A percentile compares a stretch with the other conserved stretches of the same genome.
Evolutionary conservation across 2,329 filamentous ascomycete species (phyloP).

Genomic region (Xylariaceae sp.): DNA sequence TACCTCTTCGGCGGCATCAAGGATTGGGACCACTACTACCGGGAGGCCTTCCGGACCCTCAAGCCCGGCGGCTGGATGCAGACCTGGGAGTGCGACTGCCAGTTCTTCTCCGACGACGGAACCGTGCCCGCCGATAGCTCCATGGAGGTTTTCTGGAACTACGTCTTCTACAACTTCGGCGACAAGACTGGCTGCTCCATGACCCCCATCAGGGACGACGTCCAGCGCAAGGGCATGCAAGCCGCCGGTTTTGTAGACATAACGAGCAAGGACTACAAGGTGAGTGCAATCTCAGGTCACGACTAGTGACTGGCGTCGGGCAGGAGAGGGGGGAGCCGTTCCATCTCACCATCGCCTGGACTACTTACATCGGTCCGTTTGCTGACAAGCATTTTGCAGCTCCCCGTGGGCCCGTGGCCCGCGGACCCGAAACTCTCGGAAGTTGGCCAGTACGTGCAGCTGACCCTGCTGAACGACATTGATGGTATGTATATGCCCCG

Average conservation of each 20-base stretch:
- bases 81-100: slow-evolving; percentile 13
- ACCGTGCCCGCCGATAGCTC: slow-evolving; percentile 11
- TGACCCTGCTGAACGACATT: slow-evolving; percentile 3
- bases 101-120: slow-evolving; percentile 16
- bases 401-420: slow-evolving; percentile 4
- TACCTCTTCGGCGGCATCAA: slow-evolving; percentile 44
- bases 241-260: slow-evolving; percentile 5
- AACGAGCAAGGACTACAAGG: slow-evolving; percentile 1
- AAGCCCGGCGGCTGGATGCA: slow-evolving; percentile 39
- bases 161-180: slow-evolving; percentile 1
- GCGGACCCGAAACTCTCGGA: slow-evolving; percentile 3
- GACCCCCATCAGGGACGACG: slow-evolving; percentile 2
- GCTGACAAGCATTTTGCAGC: neutral
- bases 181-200: slow-evolving; percentile 1
- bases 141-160: slow-evolving; percentile 3
- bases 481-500: slow-evolving; percentile 2
- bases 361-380: too few relatives aligned
- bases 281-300: neutral
- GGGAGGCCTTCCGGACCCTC: slow-evolving; percentile 39
- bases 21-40: slow-evolving; percentile 44
- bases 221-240: slow-evolving; percentile 2
- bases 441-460: slow-evolving; percentile 2
- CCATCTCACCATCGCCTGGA: too few relatives aligned
- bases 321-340: neutral
- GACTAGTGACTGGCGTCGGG: neutral